A percentile compares a stretch with the other conserved stretches of the same genome.
phyloP scores from a whole-genome alignment of 257 asterid genomes.

The Dorcoceras hygrometricum region DNA sequence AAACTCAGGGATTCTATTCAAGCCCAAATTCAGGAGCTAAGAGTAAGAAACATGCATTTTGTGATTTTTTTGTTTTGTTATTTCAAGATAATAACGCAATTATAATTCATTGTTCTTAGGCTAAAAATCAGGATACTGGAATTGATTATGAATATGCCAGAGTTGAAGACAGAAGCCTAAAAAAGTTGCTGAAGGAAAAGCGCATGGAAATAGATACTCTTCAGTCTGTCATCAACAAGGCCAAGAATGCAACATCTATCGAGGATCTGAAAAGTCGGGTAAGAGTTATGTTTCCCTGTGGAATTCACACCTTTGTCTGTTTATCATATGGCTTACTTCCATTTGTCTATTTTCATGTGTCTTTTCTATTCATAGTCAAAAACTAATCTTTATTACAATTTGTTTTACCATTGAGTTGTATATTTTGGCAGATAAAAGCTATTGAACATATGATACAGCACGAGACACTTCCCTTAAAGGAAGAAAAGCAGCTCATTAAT shows the following conservation, averaged over 20 bases:
- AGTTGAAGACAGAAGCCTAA: conserved; percentile 55
- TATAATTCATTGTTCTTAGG: conserved; percentile 46
- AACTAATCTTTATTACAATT: conserved; percentile 1
- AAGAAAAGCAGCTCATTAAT: conserved; percentile 78
- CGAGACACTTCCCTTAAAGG: conserved; percentile 78
- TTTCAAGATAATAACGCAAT: conserved; percentile 9
- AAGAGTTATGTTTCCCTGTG: conserved; percentile 21
- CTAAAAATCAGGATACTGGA: conserved; percentile 54
- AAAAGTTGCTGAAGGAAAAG: conserved; percentile 62
- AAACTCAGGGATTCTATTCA: conserved; percentile 62
- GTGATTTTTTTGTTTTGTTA: conserved; percentile 11
- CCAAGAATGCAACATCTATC: conserved; percentile 86
- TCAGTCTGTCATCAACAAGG: conserved; percentile 67
- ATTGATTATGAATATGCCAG: conserved; percentile 68
- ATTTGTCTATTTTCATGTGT: conserved; percentile 3
- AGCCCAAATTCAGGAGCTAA: conserved; percentile 59
- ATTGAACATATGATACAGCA: conserved; percentile 81
- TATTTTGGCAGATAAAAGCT: conserved; percentile 48
- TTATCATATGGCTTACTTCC: too few species aligned
- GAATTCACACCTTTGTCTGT: too few species aligned
- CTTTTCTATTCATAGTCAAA: conserved; percentile 18
- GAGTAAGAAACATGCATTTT: conserved; percentile 39
- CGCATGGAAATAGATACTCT: conserved; percentile 84
- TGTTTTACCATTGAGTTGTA: conserved; percentile 14
- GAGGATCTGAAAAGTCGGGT: conserved; percentile 81